These are phyloP conservation scores for Diutina mesorugosa DNA, from an alignment of 1,139 yeast species.

Conservation along the genomic window DNA sequence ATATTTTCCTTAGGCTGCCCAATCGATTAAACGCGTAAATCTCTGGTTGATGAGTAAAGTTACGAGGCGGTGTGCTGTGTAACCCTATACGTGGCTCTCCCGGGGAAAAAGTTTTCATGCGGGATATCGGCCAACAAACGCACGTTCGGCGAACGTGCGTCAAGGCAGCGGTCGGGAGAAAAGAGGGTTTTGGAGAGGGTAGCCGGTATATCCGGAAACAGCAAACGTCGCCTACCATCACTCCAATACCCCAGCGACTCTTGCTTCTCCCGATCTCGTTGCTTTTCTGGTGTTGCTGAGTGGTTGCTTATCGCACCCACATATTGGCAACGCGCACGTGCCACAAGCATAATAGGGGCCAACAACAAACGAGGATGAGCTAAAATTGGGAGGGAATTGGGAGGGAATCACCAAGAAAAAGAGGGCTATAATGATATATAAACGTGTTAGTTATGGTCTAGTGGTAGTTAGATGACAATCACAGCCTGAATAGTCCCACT, in stretches of 20 bases:
- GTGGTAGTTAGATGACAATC: too few species aligned
- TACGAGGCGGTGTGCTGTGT: background rate
- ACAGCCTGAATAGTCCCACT: too few species aligned
- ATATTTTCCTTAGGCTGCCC: too few species aligned
- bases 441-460: too few species aligned
- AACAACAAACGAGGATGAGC: background rate
- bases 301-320: background rate
- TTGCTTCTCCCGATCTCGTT: background rate
- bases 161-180: background rate
- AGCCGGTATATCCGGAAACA: too few species aligned
- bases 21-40: too few species aligned
- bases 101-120: background rate
- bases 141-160: background rate
- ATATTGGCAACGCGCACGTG: background rate
- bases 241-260: too few species aligned
- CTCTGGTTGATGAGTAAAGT: too few species aligned
- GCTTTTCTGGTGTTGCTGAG: background rate
- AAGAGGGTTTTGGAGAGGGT: background rate
- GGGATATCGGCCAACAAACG: background rate
- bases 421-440: too few species aligned
- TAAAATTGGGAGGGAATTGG: too few species aligned
- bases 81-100: background rate
- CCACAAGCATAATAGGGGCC: background rate
- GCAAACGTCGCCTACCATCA: too few species aligned
- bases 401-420: too few species aligned